A percentile compares a stretch with the other conserved stretches of the same genome.
These are phyloP conservation scores for Saturnispora sekii DNA, from an alignment of 805 yeast species.

Conservation along the genomic window DNA sequence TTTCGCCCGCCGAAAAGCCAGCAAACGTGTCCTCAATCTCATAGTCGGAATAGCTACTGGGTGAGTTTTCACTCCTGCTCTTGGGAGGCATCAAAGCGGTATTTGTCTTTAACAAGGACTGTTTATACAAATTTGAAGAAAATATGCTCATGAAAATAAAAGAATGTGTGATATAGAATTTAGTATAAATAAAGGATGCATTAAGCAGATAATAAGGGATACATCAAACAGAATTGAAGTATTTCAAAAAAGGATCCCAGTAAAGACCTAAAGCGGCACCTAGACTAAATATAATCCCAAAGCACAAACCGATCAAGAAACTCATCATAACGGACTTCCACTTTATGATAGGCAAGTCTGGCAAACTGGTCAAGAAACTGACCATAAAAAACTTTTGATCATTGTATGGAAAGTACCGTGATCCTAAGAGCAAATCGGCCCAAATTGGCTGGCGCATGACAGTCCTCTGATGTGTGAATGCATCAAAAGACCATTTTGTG, in stretches of 20 bases:
- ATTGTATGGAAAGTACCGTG: conserved; percentile 58
- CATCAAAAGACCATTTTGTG: conserved; percentile 55
- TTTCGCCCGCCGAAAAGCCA: background rate
- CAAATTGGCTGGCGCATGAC: conserved; percentile 56
- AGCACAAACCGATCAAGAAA: too few relatives aligned
- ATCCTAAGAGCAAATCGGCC: conserved; percentile 45
- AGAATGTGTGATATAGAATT: background rate
- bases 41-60: background rate
- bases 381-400: conserved; percentile 20
- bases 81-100: background rate
- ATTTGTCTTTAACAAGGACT: background rate
- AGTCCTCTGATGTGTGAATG: conserved; percentile 73
- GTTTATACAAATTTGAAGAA: background rate
- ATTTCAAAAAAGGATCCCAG: background rate
- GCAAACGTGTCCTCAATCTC: background rate
- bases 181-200: background rate
- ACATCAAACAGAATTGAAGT: background rate
- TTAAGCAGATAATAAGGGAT: background rate
- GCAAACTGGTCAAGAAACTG: conserved; percentile 9
- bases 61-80: background rate
- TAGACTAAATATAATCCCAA: conserved; percentile 1
- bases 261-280: conserved; percentile 11
- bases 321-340: background rate
- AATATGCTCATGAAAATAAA: conserved; percentile 3
- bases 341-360: conserved; percentile 11